Evolutionary conservation across 768 basidiomycete species (phyloP).

Genomic region (Fistulinella prunicolor): DNA sequence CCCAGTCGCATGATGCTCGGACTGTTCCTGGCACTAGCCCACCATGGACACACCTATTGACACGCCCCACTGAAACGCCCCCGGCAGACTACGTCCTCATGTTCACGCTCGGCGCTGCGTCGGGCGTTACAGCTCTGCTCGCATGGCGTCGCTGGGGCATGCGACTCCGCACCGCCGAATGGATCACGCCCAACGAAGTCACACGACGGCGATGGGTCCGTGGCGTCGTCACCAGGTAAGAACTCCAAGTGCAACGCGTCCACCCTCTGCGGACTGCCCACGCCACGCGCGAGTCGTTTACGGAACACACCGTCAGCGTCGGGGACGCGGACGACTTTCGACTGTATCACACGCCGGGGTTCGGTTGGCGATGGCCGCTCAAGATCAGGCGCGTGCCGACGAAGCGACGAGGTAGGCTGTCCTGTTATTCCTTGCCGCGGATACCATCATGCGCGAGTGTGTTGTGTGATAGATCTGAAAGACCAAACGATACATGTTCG

Average conservation of each 20-base stretch:
- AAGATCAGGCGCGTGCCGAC: conserved; percentile 66
- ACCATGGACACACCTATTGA: background rate
- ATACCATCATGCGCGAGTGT: too few species aligned
- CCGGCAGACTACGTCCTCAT: background rate
- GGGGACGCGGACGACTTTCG: conserved; percentile 86
- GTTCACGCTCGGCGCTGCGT: conserved; percentile 16
- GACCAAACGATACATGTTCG: conserved; percentile 84
- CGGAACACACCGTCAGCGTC: conserved; percentile 47
- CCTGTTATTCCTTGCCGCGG: too few species aligned
- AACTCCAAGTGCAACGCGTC: background rate
- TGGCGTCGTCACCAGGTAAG: conserved; percentile 78
- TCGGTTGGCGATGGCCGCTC: conserved; percentile 73
- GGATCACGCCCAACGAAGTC: conserved; percentile 64
- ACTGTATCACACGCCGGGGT: conserved; percentile 78
- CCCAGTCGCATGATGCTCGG: background rate
- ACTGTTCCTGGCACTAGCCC: background rate
- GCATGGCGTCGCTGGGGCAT: conserved; percentile 51
- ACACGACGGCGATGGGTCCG: conserved; percentile 63
- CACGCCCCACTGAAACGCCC: background rate
- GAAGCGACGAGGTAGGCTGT: conserved; percentile 53
- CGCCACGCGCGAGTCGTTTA: background rate
- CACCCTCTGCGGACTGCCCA: background rate
- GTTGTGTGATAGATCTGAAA: conserved; percentile 53
- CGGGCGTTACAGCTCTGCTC: conserved; percentile 13
- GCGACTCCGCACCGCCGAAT: conserved; percentile 63